A percentile compares a stretch with the other conserved stretches of the same genome.
These are phyloP conservation scores for Xylaria flabelliformis DNA, from an alignment of 495 filamentous ascomycete genomes.

Conservation along the genomic window DNA sequence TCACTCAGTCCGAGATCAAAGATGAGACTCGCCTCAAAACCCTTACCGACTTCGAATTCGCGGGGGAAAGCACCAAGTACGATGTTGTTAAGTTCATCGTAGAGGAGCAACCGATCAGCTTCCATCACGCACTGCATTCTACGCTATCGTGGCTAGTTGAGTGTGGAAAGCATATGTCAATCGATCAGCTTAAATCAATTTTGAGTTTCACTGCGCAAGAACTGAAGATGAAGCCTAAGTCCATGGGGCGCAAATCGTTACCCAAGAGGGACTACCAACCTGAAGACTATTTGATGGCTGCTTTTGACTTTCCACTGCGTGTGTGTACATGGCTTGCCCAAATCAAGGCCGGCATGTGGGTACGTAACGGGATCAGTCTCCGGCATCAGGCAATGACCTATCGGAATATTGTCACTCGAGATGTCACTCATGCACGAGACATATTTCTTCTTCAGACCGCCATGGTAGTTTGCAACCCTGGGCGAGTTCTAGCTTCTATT, in stretches of 20 bases:
- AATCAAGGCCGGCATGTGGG: conserved; percentile 98
- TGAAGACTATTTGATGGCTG: conserved; percentile 82
- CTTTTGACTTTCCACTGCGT: conserved; percentile 91
- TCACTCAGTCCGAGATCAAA: conserved; percentile 87
- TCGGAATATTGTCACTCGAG: conserved; percentile 81
- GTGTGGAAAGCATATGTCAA: conserved; percentile 76
- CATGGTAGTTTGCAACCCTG: conserved; percentile 83
- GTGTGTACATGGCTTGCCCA: conserved; percentile 97
- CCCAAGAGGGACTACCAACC: conserved; percentile 56
- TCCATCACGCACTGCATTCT: conserved; percentile 97
- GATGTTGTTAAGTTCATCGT: conserved; percentile 86
- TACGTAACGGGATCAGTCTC: conserved; percentile 93
- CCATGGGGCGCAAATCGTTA: conserved; percentile 61
- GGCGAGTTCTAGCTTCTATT: conserved; percentile 84
- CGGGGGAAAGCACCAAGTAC: conserved; percentile 61
- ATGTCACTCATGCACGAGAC: conserved; percentile 92
- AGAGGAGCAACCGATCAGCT: conserved; percentile 89
- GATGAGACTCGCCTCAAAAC: conserved; percentile 80
- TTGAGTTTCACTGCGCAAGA: conserved; percentile 67
- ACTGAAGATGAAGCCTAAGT: conserved; percentile 61
- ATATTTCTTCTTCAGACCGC: conserved; percentile 94
- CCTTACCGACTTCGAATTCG: conserved; percentile 80
- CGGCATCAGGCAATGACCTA: conserved; percentile 94
- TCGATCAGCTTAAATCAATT: conserved; percentile 66
- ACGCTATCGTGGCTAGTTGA: conserved; percentile 97